A percentile compares a stretch with the other conserved stretches of the same genome.
Conservation (phyloP, 331 rosid genomes). For the Malus hybrid region DNA sequence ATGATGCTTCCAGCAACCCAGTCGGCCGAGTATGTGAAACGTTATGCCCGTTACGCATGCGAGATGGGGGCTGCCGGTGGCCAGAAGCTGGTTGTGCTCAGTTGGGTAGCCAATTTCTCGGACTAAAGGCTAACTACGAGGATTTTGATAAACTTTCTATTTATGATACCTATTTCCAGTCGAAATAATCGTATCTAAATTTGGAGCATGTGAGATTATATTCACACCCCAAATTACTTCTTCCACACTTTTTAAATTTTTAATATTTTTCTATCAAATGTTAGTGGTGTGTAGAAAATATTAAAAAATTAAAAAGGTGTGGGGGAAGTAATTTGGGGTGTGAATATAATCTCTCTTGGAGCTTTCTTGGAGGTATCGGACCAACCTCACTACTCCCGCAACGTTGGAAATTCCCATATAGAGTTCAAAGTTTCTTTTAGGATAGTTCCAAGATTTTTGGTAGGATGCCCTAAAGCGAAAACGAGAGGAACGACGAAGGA, state of each 20-base stretch:
- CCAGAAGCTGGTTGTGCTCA: conserved; percentile 87
- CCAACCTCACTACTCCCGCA: neutral
- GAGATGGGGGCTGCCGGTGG: conserved; percentile 84
- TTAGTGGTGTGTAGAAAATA: too few species aligned
- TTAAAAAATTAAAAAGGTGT: too few species aligned
- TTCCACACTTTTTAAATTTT: too few species aligned
- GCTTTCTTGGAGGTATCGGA: neutral
- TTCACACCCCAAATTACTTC: too few species aligned
- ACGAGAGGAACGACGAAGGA: conserved; percentile 8
- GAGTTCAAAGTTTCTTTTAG: neutral
- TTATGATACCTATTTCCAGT: conserved; percentile 65
- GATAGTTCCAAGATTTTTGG: conserved; percentile 12
- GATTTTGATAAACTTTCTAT: conserved; percentile 79
- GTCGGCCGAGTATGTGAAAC: conserved; percentile 56
- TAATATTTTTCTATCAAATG: too few species aligned
- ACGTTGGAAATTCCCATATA: neutral
- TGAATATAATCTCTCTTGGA: neutral
- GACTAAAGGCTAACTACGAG: conserved; percentile 86
- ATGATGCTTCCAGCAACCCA: conserved; percentile 21
- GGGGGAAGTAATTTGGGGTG: too few species aligned
- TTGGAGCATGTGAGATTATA: neutral
- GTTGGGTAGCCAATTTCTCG: conserved; percentile 73
- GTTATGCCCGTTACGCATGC: conserved; percentile 62
- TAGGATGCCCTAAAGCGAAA: neutral
- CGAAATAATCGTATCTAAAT: neutral